Percentiles rank a stretch among this genome's conserved stretches.
Evolutionary conservation across 2,329 filamentous ascomycete genomes (phyloP).

Genomic region (Colletotrichum euphorbiae): DNA sequence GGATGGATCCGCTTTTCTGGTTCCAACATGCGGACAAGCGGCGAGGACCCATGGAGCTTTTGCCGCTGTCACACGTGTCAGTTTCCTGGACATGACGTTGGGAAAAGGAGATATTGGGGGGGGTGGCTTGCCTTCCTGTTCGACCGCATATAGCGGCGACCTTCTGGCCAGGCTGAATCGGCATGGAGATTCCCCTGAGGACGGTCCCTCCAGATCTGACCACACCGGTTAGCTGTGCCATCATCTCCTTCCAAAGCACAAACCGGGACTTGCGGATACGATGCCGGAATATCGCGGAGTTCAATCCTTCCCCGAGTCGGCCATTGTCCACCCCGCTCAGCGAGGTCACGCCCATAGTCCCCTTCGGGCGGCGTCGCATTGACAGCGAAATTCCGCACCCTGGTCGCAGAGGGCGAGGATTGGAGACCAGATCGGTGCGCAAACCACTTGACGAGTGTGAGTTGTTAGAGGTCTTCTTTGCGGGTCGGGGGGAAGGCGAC

Average conservation of each 20-base stretch:
- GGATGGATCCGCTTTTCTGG: slow-evolving; percentile 55
- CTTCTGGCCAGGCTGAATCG: slow-evolving; percentile 42
- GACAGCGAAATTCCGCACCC: slow-evolving; percentile 30
- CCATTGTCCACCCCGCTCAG: slow-evolving; percentile 22
- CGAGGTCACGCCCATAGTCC: neutral
- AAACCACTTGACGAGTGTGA: slow-evolving; percentile 26
- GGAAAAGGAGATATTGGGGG: too few species aligned
- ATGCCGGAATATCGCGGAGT: slow-evolving; percentile 11
- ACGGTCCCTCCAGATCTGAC: slow-evolving; percentile 25
- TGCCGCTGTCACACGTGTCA: slow-evolving; percentile 53
- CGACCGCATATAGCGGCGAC: slow-evolving; percentile 43
- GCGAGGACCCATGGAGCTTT: slow-evolving; percentile 51
- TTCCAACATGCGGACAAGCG: slow-evolving; percentile 60
- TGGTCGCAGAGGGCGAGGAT: slow-evolving; percentile 42
- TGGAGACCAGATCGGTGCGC: slow-evolving; percentile 41
- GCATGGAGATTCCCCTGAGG: slow-evolving; percentile 30
- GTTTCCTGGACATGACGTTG: neutral
- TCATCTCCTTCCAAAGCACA: rapidly evolving
- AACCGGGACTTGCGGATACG: slow-evolving; percentile 21
- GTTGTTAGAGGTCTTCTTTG: neutral
- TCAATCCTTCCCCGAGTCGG: slow-evolving; percentile 8
- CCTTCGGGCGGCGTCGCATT: slow-evolving; percentile 20
- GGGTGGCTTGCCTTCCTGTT: slow-evolving; percentile 43
- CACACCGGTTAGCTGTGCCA: neutral
- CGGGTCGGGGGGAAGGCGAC: slow-evolving; percentile 1